Conservation (phyloP, 2,329 filamentous ascomycete genomes). For the Orbilia oligospora region DNA sequence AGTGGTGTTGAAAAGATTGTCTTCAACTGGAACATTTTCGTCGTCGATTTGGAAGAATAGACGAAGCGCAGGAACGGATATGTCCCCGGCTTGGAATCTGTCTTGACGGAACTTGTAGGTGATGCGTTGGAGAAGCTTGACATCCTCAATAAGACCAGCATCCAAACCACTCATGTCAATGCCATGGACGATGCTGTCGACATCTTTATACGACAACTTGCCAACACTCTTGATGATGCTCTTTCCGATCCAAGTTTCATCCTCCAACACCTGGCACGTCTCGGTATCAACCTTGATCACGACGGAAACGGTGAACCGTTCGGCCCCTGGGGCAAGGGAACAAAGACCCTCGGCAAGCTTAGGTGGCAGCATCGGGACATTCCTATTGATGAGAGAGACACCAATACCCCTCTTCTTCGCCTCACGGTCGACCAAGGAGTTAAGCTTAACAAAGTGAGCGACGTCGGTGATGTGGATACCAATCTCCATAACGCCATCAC, state of each 20-base stretch:
- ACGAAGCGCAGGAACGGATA: conserved; percentile 86
- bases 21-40: conserved; percentile 95
- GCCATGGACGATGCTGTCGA: conserved; percentile 83
- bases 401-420: conserved; percentile 98
- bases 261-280: conserved; percentile 83
- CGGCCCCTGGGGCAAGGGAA: conserved; percentile 87
- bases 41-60: conserved; percentile 95
- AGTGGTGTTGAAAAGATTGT: conserved; percentile 94
- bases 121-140: conserved; percentile 80
- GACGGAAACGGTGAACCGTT: conserved; percentile 90
- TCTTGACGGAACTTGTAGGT: conserved; percentile 91
- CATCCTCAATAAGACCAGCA: conserved; percentile 77
- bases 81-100: conserved; percentile 83
- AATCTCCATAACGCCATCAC: conserved; percentile 90
- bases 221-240: conserved; percentile 91
- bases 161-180: conserved; percentile 75
- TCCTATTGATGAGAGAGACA: conserved; percentile 93
- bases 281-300: conserved; percentile 90
- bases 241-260: conserved; percentile 94
- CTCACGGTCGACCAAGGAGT: conserved; percentile 94
- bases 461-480: conserved; percentile 96
- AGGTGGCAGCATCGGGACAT: conserved; percentile 86
- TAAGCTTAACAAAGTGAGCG: conserved; percentile 95
- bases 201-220: conserved; percentile 86
- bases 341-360: conserved; percentile 89